Percentiles rank a stretch among this genome's conserved stretches.
These are phyloP conservation scores for Durotheca rogersii DNA, from an alignment of 495 filamentous ascomycete species.

Conservation along the genomic window DNA sequence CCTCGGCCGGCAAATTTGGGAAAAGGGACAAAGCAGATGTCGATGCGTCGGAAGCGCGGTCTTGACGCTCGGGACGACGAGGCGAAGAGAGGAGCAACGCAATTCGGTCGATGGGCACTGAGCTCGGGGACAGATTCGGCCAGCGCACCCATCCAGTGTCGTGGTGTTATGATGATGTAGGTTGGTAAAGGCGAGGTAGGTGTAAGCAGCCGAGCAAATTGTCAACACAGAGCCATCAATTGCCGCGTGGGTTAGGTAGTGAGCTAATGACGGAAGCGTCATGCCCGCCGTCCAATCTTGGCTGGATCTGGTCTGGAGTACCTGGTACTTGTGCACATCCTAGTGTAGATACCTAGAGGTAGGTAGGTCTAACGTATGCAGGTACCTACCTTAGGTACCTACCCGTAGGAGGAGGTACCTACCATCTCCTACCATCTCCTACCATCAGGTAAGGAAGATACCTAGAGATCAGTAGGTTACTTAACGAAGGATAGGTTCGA, in stretches of 20 bases:
- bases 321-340: no score
- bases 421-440: no score
- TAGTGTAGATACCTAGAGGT: not conserved
- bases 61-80: not conserved
- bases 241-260: constrained; percentile 11
- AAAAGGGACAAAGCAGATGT: not conserved
- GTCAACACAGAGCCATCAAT: constrained; percentile 5
- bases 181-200: not conserved
- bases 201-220: not conserved
- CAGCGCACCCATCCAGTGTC: not conserved
- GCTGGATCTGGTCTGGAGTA: no score
- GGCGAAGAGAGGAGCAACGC: not conserved
- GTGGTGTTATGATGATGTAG: no score
- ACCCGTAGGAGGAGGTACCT: no score
- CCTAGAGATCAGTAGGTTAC: no score
- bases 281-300: no score
- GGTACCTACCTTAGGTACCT: not conserved
- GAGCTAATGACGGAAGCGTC: constrained; percentile 29
- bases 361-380: not conserved
- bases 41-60: not conserved
- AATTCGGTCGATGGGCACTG: not conserved
- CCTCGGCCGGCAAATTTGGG: no score
- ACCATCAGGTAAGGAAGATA: no score
- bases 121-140: not conserved
- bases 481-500: no score